A percentile compares a stretch with the other conserved stretches of the same genome.
Conservation (phyloP, 345 rosid genomes). For the Boechera retrofracta region DNA sequence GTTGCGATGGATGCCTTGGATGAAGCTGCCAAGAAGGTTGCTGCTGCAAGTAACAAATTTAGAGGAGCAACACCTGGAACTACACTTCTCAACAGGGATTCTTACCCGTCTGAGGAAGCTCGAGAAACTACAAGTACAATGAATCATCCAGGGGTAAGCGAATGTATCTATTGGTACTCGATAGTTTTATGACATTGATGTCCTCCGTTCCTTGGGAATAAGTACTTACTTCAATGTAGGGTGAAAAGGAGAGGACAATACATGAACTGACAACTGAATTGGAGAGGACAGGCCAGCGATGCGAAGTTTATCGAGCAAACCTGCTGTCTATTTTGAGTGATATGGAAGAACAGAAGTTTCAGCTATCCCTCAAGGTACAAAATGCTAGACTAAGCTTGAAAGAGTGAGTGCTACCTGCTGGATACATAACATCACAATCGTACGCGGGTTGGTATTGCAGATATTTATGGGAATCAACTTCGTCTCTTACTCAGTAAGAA, state of each 20-base stretch:
- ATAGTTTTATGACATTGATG: conserved; percentile 11
- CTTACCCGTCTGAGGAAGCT: conserved; percentile 49
- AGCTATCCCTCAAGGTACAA: conserved; percentile 77
- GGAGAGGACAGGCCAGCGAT: conserved; percentile 66
- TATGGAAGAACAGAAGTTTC: conserved; percentile 73
- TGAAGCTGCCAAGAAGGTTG: conserved; percentile 72
- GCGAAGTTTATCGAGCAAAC: conserved; percentile 72
- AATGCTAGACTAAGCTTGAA: conserved; percentile 80
- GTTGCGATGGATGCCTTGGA: conserved; percentile 75
- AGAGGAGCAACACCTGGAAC: conserved; percentile 47
- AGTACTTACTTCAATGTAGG: conserved; percentile 46
- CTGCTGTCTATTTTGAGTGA: conserved; percentile 76
- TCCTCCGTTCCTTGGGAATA: conserved; percentile 24
- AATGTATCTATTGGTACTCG: conserved; percentile 6
- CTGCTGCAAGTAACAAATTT: conserved; percentile 53
- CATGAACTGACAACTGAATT: conserved; percentile 63
- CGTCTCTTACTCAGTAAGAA: conserved; percentile 9
- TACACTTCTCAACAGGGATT: conserved; percentile 49
- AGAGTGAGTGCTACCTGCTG: conserved; percentile 58
- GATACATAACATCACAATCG: conserved; percentile 49
- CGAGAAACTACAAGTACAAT: conserved; percentile 49
- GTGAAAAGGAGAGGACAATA: conserved; percentile 72
- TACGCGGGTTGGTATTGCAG: background rate
- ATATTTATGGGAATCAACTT: conserved; percentile 16
- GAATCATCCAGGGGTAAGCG: conserved; percentile 59